Evolutionary conservation across 345 rosid genomes (phyloP), one percentile per base, ranked within the genome.

Genomic region (Sonneratia alba): DNA sequence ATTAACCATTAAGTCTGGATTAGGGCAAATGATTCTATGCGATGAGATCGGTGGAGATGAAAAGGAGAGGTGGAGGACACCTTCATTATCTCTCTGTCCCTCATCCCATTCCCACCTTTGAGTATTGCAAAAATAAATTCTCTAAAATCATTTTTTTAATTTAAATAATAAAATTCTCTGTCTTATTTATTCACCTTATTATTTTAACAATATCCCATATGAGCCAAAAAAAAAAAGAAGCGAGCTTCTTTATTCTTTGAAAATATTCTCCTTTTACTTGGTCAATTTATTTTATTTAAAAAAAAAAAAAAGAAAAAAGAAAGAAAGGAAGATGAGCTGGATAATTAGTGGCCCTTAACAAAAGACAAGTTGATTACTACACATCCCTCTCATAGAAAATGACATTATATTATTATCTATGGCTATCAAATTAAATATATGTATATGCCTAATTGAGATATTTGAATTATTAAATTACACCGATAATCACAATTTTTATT

Each of bases 1-100:
- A 27, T 27, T 27, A 81, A 80, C 77, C 81, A 85, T 79, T 83
- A 83, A 85, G 79, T 69, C 76, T 81, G 68, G 84, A 83, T 87
- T 82, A 82, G 78, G 66, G 67, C 48, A 71, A 83, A 85, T 79
- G 80, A 82, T 85, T 84, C 68, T 59, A 59, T 59, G 36, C 64
- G 80, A 78, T 73, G 51, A 78, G 76, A 47, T 40, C 7, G 70
- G 66, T 18, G 75, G 55, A 21, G 9, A 76, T 42, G 66, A 71
- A 71, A 67, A 45, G 21, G 43, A 36, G 49, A 68, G 71, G 59
- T 18, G n/a, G 64, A 59, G 64, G 64, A 59, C 64, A 59, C 22
- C 7, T 40, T 24, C 64, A 59, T 59, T 59, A 59, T 59, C 3
- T 59, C 64, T 1, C 24, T 59, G 14, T 14, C 64, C 8, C 36